phyloP scores from a whole-genome alignment of 345 rosid species.

The Corchorus capsularis region DNA sequence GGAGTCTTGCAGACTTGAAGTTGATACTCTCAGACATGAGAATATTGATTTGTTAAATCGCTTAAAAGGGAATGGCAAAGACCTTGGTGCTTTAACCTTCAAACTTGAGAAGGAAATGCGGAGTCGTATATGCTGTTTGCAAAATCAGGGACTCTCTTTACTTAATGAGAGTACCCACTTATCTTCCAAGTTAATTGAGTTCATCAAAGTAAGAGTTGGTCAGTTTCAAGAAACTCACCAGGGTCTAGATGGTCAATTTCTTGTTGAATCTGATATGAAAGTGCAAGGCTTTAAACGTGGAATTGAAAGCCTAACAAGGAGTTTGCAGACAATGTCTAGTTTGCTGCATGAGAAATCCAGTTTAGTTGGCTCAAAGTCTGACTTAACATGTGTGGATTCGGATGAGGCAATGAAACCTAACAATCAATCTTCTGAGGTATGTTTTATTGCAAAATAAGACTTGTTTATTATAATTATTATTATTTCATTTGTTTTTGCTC shows the following conservation, averaged over 20 bases:
- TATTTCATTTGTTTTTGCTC: constrained; percentile 8
- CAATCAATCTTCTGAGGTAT: constrained; percentile 63
- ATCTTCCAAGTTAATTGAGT: constrained; percentile 65
- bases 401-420: constrained; percentile 36
- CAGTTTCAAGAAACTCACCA: constrained; percentile 51
- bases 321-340: constrained; percentile 66
- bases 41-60: constrained; percentile 77
- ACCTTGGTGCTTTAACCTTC: constrained; percentile 49
- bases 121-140: constrained; percentile 63
- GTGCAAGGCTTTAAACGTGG: constrained; percentile 70
- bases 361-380: constrained; percentile 42
- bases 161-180: constrained; percentile 61
- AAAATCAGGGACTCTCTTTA: constrained; percentile 74
- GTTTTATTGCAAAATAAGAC: constrained; percentile 14
- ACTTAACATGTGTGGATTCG: constrained; percentile 26
- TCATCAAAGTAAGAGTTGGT: constrained; percentile 53
- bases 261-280: constrained; percentile 75
- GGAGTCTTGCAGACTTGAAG: constrained; percentile 63
- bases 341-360: constrained; percentile 69
- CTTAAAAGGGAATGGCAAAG: constrained; percentile 61
- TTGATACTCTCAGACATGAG: constrained; percentile 82
- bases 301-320: constrained; percentile 67
- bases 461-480: constrained; percentile 4
- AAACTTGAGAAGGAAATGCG: constrained; percentile 76
- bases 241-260: constrained; percentile 57